Percentiles rank a stretch among this genome's conserved stretches.
phyloP scores from a whole-genome alignment of 1,284 basidiomycete genomes.

The Cutaneotrichosporon arboriforme region DNA sequence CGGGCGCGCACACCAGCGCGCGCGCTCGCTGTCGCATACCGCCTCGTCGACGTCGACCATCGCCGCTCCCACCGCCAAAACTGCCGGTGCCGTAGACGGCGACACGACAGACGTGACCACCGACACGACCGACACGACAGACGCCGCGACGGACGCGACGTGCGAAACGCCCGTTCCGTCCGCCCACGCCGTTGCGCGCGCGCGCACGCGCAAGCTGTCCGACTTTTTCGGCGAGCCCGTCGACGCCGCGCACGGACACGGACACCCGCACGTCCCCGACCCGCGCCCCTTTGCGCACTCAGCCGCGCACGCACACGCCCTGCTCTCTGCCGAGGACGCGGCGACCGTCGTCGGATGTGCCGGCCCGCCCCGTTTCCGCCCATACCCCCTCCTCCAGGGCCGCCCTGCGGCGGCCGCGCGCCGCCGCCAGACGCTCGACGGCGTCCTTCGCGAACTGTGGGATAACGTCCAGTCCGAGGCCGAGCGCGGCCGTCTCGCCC shows the following conservation, averaged over 20 bases:
- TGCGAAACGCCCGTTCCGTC: not conserved
- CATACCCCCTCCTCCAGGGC: too few relatives aligned
- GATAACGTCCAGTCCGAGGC: slow-evolving; percentile 24
- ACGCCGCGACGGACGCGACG: not conserved
- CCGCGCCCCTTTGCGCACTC: not conserved
- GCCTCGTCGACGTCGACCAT: not conserved
- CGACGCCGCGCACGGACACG: slow-evolving; percentile 3
- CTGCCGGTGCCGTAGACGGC: too few relatives aligned
- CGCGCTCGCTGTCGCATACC: too few relatives aligned
- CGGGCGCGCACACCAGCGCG: not conserved
- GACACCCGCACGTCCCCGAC: not conserved
- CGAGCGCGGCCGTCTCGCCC: slow-evolving; percentile 14
- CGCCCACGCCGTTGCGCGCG: not conserved
- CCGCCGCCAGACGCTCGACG: slow-evolving; percentile 30
- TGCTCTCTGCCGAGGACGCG: not conserved
- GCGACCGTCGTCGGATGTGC: not conserved
- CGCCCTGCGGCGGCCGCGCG: not conserved
- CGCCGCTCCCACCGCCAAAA: too few relatives aligned
- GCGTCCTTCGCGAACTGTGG: slow-evolving; percentile 35
- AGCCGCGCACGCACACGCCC: not conserved
- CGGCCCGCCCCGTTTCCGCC: too few relatives aligned
- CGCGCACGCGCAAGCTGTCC: slow-evolving; percentile 24
- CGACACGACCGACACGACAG: too few relatives aligned
- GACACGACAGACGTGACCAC: too few relatives aligned
- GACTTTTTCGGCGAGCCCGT: slow-evolving; percentile 30